Conservation (phyloP, 768 basidiomycete species). For the Hysterangium stoloniferum region DNA sequence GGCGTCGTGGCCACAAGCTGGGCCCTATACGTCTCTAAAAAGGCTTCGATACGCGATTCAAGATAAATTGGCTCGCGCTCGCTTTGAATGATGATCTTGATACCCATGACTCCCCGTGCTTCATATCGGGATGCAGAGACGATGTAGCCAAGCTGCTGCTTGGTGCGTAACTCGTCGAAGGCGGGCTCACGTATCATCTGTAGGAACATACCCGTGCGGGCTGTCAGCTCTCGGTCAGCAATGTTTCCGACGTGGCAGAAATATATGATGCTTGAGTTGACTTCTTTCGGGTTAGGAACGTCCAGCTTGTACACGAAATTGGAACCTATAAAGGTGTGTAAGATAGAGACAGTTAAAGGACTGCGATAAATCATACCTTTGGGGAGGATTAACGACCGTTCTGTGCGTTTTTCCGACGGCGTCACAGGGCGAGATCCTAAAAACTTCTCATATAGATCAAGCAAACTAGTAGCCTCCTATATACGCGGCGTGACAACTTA, state of each 20-base stretch:
- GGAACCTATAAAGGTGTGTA: constrained; percentile 42
- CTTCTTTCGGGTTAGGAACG: constrained; percentile 77
- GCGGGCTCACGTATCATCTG: constrained; percentile 89
- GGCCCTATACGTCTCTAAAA: constrained; percentile 66
- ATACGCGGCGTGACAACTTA: constrained; percentile 9
- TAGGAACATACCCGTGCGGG: constrained; percentile 60
- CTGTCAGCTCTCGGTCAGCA: constrained; percentile 54
- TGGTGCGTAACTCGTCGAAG: constrained; percentile 85
- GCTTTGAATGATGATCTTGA: constrained; percentile 83
- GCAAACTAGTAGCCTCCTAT: constrained; percentile 72
- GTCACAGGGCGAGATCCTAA: constrained; percentile 50
- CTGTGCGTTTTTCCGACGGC: constrained; percentile 41
- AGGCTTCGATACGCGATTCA: constrained; percentile 83
- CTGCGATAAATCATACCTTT: constrained; percentile 34
- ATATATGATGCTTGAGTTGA: constrained; percentile 83
- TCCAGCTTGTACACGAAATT: constrained; percentile 58
- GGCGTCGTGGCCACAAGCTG: constrained; percentile 61
- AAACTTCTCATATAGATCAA: constrained; percentile 61
- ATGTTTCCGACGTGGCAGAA: constrained; percentile 73
- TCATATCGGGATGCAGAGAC: constrained; percentile 35
- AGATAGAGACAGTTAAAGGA: neutral
- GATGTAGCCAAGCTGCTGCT: constrained; percentile 93
- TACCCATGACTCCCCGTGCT: constrained; percentile 49
- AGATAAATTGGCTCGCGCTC: constrained; percentile 74
- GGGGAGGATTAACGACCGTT: constrained; percentile 57